Evolutionary conservation across 2,329 filamentous ascomycete species (phyloP).

Genomic region (Aspergillus floridensis): DNA sequence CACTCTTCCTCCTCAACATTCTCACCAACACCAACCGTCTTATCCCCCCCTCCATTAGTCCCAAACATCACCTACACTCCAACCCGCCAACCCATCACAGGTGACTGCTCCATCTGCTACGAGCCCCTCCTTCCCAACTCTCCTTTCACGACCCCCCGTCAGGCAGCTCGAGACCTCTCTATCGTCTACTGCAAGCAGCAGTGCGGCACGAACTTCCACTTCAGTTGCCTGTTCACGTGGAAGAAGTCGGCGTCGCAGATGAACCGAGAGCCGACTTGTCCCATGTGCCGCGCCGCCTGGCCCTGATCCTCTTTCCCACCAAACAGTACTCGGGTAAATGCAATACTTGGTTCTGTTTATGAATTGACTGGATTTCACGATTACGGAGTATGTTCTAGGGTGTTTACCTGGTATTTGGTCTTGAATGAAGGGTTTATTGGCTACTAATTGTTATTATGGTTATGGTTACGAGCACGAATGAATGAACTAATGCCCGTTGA

Average conservation of each 20-base stretch:
- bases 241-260: too few species aligned
- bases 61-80: neutral
- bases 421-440: too few species aligned
- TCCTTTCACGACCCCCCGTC: neutral
- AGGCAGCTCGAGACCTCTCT: neutral
- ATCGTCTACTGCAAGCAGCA: neutral
- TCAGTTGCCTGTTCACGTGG: conserved; percentile 1
- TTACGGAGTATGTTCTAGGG: too few species aligned
- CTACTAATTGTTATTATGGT: too few species aligned
- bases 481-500: too few species aligned
- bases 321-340: neutral
- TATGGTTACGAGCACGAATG: too few species aligned
- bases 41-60: neutral
- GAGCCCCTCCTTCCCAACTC: neutral
- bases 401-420: too few species aligned
- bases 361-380: too few species aligned
- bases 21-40: neutral
- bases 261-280: neutral
- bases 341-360: too few species aligned
- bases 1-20: too few species aligned
- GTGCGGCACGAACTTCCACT: conserved; percentile 3
- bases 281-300: neutral
- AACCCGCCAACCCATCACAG: neutral
- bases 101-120: conserved; percentile 1
- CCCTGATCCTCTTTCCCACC: neutral